phyloP scores from a whole-genome alignment of 1,284 basidiomycete species.

The Sporisorium exsertum region DNA sequence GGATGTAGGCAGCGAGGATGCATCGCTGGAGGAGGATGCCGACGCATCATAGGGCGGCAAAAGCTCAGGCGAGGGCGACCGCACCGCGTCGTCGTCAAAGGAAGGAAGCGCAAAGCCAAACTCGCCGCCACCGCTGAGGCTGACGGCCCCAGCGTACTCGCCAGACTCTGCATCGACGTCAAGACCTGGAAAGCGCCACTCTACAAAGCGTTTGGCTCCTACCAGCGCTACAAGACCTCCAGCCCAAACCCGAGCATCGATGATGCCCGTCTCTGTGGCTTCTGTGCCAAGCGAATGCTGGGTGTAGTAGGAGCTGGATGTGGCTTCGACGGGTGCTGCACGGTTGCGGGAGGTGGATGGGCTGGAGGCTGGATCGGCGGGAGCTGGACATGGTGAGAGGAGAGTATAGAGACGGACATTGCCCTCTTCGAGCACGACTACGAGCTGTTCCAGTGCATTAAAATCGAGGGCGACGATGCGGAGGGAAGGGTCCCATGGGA shows the following conservation, averaged over 20 bases:
- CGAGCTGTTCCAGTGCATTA: slow-evolving; percentile 82
- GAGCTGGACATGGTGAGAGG: slow-evolving; percentile 56
- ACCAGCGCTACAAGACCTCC: slow-evolving; percentile 88
- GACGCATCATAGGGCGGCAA: slow-evolving; percentile 28
- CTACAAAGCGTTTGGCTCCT: slow-evolving; percentile 80
- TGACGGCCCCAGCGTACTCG: slow-evolving; percentile 34
- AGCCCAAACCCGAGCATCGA: slow-evolving; percentile 86
- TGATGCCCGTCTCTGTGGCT: slow-evolving; percentile 82
- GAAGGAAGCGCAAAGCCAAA: slow-evolving; percentile 40
- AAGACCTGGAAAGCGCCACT: slow-evolving; percentile 78
- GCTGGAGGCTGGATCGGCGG: slow-evolving; percentile 15
- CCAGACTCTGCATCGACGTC: slow-evolving; percentile 71
- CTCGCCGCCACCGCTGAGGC: slow-evolving; percentile 35
- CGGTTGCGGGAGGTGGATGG: slow-evolving; percentile 27
- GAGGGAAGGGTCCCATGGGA: slow-evolving; percentile 80
- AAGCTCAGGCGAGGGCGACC: slow-evolving; percentile 22
- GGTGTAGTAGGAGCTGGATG: slow-evolving; percentile 79
- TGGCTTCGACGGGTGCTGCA: slow-evolving; percentile 47
- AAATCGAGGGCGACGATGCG: slow-evolving; percentile 83
- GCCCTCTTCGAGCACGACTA: slow-evolving; percentile 91
- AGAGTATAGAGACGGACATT: slow-evolving; percentile 89
- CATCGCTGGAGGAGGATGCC: slow-evolving; percentile 2
- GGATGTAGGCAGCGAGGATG: slow-evolving; percentile 23
- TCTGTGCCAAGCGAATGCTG: slow-evolving; percentile 87
- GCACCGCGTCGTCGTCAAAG: slow-evolving; percentile 31